Evolutionary conservation across 1,284 basidiomycete genomes (phyloP).

Genomic region (Melampsora americana): DNA sequence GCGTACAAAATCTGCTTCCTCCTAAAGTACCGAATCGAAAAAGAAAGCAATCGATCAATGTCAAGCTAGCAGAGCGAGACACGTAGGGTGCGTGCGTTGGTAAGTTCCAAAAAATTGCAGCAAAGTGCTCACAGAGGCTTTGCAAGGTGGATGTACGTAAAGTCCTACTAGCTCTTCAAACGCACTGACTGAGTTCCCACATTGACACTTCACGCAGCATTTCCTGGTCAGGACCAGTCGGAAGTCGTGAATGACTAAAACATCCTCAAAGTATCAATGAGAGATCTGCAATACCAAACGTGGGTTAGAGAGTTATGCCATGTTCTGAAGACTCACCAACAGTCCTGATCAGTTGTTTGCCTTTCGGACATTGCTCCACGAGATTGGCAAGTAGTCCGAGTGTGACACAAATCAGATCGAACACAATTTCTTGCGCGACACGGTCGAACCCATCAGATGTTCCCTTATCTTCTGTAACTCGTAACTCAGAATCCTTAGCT

Average conservation of each 20-base stretch:
- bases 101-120: background rate
- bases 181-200: background rate
- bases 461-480: too few relatives aligned
- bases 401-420: conserved; percentile 32
- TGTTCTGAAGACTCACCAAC: background rate
- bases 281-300: background rate
- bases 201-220: background rate
- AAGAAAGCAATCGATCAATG: background rate
- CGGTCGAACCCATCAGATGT: too few relatives aligned
- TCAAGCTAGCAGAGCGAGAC: background rate
- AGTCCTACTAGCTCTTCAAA: conserved; percentile 30
- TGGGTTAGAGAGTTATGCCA: background rate
- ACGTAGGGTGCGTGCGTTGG: background rate
- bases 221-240: background rate
- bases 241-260: background rate
- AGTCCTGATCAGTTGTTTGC: conserved; percentile 18
- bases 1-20: conserved; percentile 32
- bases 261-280: background rate
- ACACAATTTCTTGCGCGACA: conserved; percentile 23
- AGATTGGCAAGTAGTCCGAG: conserved; percentile 37
- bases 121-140: conserved; percentile 13
- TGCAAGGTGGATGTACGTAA: conserved; percentile 26
- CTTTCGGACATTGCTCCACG: conserved; percentile 20
- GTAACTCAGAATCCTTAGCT: too few relatives aligned
- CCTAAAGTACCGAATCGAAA: conserved; percentile 1